Base-by-base conservation (phyloP, 768 basidiomycete species). In the Podaxis rugospora region DNA sequence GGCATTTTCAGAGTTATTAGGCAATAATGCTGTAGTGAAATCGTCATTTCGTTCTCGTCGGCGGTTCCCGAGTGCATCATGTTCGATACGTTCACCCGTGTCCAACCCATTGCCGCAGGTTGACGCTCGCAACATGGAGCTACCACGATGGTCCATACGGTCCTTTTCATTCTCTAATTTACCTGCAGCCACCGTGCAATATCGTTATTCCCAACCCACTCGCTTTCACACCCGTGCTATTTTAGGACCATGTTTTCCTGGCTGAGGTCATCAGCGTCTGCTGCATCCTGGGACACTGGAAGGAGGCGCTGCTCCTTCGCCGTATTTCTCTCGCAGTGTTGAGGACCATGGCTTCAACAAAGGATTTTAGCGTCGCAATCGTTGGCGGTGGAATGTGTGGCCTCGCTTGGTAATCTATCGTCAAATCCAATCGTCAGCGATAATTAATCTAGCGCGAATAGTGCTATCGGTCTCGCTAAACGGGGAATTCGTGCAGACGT, bases 331-430 rank as follows among this genome's bases (percentile, higher is more conserved):
- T 39, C 25, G 25, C 9, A 10, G 6, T 37, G 7, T 58, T 18
- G 21, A 21, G 23, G 14, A 59, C 61, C 37, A 59, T 64, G 40
- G 27, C 51, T 18, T 46, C 63, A 62, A 54, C 56, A 25, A 80
- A 80, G 62, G 76, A 78, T 65, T 78, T 84, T 62, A 71, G 72
- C 28, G 74, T 85, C 28, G 83, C 82, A 0, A 78, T 86, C 35
- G 73, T 85, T 2, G 84, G 84, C 23, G 83, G 83, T 21, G 83
- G 85, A 10, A 77, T 85, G 68, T 80, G 78, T 59, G 83, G 83
- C 6, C 68, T 86, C 13, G 74, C 78, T 1, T 79, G 77, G 75
- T 74, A 61, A 64, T 50, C 37, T 61, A 18, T 37, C 55, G n/a
- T 36, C 44, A 1, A 51, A n/a, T 9, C 40, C 51, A 16, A 21